Evolutionary conservation across 176 grass and related monocot genomes (phyloP).

Genomic region (Zea luxurians): DNA sequence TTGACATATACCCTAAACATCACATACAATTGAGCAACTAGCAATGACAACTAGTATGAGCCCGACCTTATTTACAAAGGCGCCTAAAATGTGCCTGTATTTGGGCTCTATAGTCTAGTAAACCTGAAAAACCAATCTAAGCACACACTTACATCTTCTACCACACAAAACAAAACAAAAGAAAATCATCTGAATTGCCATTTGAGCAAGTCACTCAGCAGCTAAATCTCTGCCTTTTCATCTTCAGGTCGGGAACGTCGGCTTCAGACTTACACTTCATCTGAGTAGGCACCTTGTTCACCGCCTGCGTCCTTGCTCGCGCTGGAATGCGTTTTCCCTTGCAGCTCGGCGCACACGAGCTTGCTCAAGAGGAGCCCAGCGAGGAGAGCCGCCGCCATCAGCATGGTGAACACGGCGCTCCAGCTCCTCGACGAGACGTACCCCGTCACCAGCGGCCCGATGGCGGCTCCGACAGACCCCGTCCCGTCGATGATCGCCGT

Average conservation of each 20-base stretch:
- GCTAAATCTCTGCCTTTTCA: not conserved
- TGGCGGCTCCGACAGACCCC: slow-evolving; percentile 68
- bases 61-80: slow-evolving; percentile 47
- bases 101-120: slow-evolving; percentile 23
- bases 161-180: not conserved
- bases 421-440: slow-evolving; percentile 73
- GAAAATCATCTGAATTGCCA: slow-evolving; percentile 18
- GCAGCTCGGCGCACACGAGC: slow-evolving; percentile 60
- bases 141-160: slow-evolving; percentile 21
- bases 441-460: slow-evolving; percentile 72
- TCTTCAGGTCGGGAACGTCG: not conserved
- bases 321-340: slow-evolving; percentile 32
- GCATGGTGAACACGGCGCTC: slow-evolving; percentile 70
- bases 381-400: slow-evolving; percentile 75
- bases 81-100: slow-evolving; percentile 11
- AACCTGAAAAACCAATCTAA: slow-evolving; percentile 21
- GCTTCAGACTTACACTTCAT: slow-evolving; percentile 41
- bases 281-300: slow-evolving; percentile 32
- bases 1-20: not conserved
- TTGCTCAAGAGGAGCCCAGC: slow-evolving; percentile 73
- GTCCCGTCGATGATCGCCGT: slow-evolving; percentile 88
- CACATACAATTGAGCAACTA: slow-evolving; percentile 38
- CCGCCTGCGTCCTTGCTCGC: not conserved
- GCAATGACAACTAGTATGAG: slow-evolving; percentile 23
- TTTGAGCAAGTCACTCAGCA: slow-evolving; percentile 20